A percentile compares a stretch with the other conserved stretches of the same genome.
phyloP scores from a whole-genome alignment of 2,329 filamentous ascomycete genomes.

The Cordyceps tenuipes region DNA sequence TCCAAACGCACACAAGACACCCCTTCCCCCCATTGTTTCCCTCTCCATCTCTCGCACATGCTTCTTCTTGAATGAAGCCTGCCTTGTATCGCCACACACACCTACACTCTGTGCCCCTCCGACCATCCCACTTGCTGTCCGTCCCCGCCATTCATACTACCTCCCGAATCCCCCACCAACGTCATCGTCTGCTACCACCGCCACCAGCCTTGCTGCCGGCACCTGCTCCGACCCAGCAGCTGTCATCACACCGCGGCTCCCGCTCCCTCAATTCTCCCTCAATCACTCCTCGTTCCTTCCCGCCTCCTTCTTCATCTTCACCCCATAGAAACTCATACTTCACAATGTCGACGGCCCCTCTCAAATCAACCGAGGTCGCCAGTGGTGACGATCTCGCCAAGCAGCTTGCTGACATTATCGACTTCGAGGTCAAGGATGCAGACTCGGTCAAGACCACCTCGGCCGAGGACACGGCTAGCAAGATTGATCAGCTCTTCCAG shows the following conservation, averaged over 20 bases:
- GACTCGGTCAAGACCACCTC: constrained; percentile 7
- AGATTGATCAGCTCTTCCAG: constrained; percentile 20
- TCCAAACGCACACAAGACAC: not conserved
- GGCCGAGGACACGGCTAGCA: constrained; percentile 17
- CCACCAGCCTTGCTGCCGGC: not conserved
- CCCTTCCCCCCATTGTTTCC: too few relatives aligned
- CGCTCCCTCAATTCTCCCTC: not conserved
- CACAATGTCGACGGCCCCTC: constrained; percentile 4
- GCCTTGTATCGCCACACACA: not conserved
- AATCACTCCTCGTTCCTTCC: not conserved
- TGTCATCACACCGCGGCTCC: not conserved
- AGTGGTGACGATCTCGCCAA: constrained; percentile 5
- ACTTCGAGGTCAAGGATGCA: constrained; percentile 17
- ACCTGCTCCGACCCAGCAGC: not conserved
- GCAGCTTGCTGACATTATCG: constrained; percentile 18
- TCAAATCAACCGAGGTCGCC: constrained; percentile 7
- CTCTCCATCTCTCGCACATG: not conserved
- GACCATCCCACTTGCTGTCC: not conserved
- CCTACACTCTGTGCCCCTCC: not conserved
- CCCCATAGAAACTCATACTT: not conserved
- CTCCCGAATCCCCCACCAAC: not conserved
- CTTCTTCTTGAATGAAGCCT: not conserved
- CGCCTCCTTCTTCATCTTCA: not conserved
- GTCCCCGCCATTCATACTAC: not conserved
- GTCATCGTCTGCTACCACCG: not conserved